Evolutionary conservation across 305 asterid species (phyloP).

Genomic region (Lippia alba): DNA sequence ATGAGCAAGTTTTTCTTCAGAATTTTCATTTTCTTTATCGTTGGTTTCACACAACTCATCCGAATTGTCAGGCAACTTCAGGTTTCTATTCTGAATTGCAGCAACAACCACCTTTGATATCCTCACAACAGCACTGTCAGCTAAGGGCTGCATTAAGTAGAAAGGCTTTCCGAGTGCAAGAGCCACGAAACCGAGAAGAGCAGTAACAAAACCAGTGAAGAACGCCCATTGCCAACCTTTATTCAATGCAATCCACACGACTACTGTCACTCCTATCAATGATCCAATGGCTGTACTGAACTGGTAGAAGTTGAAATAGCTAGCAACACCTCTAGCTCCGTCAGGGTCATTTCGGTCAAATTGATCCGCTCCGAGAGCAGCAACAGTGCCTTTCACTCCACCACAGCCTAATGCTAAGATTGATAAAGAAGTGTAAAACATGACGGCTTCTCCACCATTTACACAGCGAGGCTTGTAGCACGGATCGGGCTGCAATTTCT

Average conservation of each 20-base stretch:
- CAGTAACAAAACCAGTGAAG: conserved; percentile 40
- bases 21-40: conserved; percentile 29
- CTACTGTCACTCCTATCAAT: conserved; percentile 51
- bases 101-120: conserved; percentile 42
- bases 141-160: conserved; percentile 45
- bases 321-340: conserved; percentile 45
- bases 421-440: conserved; percentile 47
- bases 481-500: conserved; percentile 41
- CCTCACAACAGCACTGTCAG: conserved; percentile 41
- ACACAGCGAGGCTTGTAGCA: conserved; percentile 43
- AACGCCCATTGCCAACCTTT: conserved; percentile 57
- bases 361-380: conserved; percentile 64
- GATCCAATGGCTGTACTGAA: conserved; percentile 50
- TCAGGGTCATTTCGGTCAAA: conserved; percentile 45
- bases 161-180: conserved; percentile 49
- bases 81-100: conserved; percentile 36
- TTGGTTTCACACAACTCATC: conserved; percentile 25
- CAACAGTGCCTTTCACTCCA: conserved; percentile 53
- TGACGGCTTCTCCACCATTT: conserved; percentile 23
- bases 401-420: conserved; percentile 54
- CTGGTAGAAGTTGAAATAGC: conserved; percentile 55
- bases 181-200: conserved; percentile 45
- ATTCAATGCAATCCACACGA: conserved; percentile 46
- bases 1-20: conserved; percentile 36
- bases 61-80: conserved; percentile 31